A percentile compares a stretch with the other conserved stretches of the same genome.
phyloP scores from a whole-genome alignment of 2,329 filamentous ascomycete genomes.

The Camptophora hylomeconis region DNA sequence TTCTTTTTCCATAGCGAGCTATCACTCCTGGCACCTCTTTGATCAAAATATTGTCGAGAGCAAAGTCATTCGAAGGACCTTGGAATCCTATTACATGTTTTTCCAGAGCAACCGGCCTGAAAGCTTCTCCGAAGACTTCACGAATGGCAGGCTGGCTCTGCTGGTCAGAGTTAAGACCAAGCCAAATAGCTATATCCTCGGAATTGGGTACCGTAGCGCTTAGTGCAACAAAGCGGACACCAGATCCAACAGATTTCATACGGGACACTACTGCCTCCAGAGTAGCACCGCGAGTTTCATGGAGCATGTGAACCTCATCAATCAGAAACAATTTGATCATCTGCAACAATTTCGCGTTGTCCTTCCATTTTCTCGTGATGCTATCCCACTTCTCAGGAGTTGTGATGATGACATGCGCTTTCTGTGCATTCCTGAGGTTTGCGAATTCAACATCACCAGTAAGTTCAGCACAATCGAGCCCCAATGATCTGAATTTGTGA shows the following conservation, averaged over 20 bases:
- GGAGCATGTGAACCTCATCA: conserved; percentile 78
- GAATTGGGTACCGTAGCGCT: conserved; percentile 78
- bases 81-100: conserved; percentile 67
- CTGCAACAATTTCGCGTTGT: conserved; percentile 60
- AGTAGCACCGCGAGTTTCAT: conserved; percentile 64
- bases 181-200: conserved; percentile 65
- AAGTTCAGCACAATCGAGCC: conserved; percentile 59
- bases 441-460: conserved; percentile 65
- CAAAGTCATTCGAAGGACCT: conserved; percentile 54
- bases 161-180: conserved; percentile 52
- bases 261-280: conserved; percentile 74
- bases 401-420: conserved; percentile 69
- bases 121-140: conserved; percentile 65
- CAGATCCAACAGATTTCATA: conserved; percentile 67
- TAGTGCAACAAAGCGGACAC: conserved; percentile 66
- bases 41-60: conserved; percentile 59
- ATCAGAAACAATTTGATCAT: conserved; percentile 71
- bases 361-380: conserved; percentile 74
- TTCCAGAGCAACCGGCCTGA: conserved; percentile 62
- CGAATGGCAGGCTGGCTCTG: conserved; percentile 50
- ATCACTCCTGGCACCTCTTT: conserved; percentile 54
- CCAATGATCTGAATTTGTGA: conserved; percentile 55
- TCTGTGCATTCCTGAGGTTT: conserved; percentile 56
- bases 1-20: conserved; percentile 50
- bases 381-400: conserved; percentile 91